Conservation (phyloP, 257 asterid species). For the Nicotiana sylvestris region DNA sequence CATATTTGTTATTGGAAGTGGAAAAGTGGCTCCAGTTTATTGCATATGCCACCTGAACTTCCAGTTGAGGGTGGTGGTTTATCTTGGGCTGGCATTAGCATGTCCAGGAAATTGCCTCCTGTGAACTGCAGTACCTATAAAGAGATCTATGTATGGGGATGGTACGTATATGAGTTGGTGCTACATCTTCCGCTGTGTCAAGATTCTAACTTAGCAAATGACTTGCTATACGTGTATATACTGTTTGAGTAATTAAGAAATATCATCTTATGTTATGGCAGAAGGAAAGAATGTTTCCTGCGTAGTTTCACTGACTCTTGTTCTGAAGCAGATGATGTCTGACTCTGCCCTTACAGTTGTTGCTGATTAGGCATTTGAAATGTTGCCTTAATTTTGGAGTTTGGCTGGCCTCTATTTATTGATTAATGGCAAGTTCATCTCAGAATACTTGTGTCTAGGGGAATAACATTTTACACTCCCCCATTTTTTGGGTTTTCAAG, state of each 20-base stretch:
- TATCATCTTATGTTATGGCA: neutral
- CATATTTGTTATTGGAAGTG: neutral
- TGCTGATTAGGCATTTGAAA: neutral
- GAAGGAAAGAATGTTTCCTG: neutral
- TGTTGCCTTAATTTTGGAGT: neutral
- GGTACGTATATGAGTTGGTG: neutral
- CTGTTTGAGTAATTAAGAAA: neutral
- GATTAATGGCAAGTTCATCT: neutral
- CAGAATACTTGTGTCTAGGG: neutral
- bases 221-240: neutral
- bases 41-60: neutral
- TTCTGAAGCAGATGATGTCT: neutral
- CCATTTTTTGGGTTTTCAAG: neutral
- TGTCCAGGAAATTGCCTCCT: neutral
- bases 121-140: neutral
- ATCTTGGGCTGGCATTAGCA: conserved; percentile 3
- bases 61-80: neutral
- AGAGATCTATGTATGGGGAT: neutral
- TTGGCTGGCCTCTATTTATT: neutral
- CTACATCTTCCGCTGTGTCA: neutral
- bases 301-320: neutral
- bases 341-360: neutral
- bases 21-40: neutral
- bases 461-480: neutral
- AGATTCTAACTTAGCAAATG: conserved; percentile 3